A percentile compares a stretch with the other conserved stretches of the same genome.
These are phyloP conservation scores for Metschnikowia vanudenii DNA, from an alignment of 805 yeast species.

Conservation along the genomic window DNA sequence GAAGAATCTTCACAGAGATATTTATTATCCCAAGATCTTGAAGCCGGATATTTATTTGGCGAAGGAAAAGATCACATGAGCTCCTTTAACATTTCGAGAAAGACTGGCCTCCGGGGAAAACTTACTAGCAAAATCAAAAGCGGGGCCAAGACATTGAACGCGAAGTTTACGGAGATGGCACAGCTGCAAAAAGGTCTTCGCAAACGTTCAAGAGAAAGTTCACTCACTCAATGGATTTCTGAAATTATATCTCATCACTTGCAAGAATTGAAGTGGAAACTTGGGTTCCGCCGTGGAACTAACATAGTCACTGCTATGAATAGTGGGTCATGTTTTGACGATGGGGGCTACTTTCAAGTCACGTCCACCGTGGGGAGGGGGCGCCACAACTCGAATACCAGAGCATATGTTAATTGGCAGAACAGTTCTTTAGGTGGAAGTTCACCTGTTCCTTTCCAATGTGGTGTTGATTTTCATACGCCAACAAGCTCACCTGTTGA, in stretches of 20 bases:
- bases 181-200: no score
- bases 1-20: no score
- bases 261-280: constrained; percentile 3
- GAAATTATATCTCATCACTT: no score
- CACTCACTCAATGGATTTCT: background rate
- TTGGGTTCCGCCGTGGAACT: no score
- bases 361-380: background rate
- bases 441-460: no score
- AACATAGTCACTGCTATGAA: background rate
- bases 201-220: no score
- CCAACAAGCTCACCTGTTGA: constrained; percentile 1
- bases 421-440: background rate
- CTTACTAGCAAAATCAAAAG: background rate
- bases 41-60: background rate
- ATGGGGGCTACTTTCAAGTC: no score
- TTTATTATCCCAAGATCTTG: background rate
- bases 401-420: background rate
- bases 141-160: background rate
- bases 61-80: background rate
- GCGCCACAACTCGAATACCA: background rate
- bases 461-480: no score
- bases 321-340: no score
- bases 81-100: background rate
- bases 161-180: no score
- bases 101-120: background rate